Conservation (phyloP, 257 asterid species). For the Lavandula angustifolia region DNA sequence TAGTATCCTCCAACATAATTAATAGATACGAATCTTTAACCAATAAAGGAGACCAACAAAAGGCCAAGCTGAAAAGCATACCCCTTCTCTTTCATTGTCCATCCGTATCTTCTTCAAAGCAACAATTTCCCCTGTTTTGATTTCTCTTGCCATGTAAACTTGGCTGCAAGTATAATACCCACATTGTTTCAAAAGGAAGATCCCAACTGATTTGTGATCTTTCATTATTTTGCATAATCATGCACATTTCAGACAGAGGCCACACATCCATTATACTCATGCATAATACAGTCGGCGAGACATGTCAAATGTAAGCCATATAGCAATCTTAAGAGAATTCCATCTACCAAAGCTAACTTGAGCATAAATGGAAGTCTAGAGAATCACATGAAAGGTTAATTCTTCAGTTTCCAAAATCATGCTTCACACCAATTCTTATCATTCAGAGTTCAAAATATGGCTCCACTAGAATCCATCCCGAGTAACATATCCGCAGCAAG, state of each 20-base stretch:
- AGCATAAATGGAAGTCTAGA: constrained; percentile 4
- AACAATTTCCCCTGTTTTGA: constrained; percentile 81
- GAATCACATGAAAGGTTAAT: constrained; percentile 10
- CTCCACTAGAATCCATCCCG: background rate
- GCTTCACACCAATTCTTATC: constrained; percentile 3
- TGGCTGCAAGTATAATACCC: constrained; percentile 51
- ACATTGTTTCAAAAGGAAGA: constrained; percentile 7
- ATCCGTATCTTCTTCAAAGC: constrained; percentile 89
- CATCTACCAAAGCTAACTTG: constrained; percentile 2
- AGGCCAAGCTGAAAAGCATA: constrained; percentile 37
- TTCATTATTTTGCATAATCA: background rate
- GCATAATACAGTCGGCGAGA: background rate
- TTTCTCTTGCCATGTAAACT: constrained; percentile 87
- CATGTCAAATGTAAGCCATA: background rate
- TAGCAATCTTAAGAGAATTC: background rate
- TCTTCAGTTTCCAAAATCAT: constrained; percentile 10
- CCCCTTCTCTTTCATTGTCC: constrained; percentile 98
- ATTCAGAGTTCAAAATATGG: background rate
- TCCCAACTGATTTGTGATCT: background rate
- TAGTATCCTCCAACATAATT: constrained; percentile 4
- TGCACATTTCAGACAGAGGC: background rate
- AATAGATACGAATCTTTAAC: constrained; percentile 23
- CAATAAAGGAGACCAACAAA: background rate
- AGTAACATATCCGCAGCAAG: background rate
- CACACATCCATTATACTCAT: constrained; percentile 1